These are phyloP conservation scores for Vaccinium darrowii DNA, from an alignment of 148 eudicot genomes.

Conservation along the genomic window DNA sequence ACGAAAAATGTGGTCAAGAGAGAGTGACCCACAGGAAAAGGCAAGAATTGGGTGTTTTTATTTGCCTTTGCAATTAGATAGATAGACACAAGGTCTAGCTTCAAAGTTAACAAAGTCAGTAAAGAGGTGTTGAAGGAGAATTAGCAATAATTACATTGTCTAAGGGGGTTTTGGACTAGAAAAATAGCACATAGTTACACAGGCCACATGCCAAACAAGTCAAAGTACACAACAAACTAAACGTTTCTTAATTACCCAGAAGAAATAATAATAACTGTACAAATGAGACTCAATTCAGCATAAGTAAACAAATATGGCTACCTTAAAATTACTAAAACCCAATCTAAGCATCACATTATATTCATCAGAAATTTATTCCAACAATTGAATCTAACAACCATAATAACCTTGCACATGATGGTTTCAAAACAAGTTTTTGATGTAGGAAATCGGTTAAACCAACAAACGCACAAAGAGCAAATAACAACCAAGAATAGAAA, in stretches of 20 bases:
- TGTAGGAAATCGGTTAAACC: too few species aligned
- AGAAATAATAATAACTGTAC: neutral
- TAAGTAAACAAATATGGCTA: neutral
- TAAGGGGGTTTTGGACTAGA: neutral
- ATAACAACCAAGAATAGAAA: too few species aligned
- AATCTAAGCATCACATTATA: neutral
- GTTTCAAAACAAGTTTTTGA: neutral
- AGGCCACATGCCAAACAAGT: neutral
- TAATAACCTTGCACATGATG: neutral
- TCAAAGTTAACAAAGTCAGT: neutral
- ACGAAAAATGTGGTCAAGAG: neutral
- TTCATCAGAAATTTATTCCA: neutral
- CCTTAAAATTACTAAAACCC: neutral
- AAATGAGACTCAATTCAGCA: neutral
- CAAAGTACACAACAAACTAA: neutral
- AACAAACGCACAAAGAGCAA: too few species aligned
- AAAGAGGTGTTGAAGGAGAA: neutral
- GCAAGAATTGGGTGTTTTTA: neutral
- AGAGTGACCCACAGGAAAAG: neutral
- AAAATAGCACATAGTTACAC: neutral
- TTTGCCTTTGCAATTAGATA: neutral
- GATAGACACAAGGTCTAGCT: neutral
- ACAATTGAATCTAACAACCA: neutral
- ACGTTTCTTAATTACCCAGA: neutral
- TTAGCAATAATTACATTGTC: neutral